These are phyloP conservation scores for Pythium inflatum DNA, from an alignment of 352 stramenopile species.

Conservation along the genomic window DNA sequence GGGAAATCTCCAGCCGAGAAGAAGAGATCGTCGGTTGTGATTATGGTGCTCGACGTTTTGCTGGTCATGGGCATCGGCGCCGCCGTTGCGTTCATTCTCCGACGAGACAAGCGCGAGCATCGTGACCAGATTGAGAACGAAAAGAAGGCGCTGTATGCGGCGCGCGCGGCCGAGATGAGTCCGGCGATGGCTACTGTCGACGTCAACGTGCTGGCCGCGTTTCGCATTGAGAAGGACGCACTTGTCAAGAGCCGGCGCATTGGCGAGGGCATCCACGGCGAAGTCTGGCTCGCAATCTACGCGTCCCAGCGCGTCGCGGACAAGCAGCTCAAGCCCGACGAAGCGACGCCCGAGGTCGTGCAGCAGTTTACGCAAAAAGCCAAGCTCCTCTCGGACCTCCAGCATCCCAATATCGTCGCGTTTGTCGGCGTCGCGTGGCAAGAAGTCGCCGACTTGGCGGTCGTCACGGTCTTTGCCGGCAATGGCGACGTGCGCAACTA, in stretches of 20 bases:
- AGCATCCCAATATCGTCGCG: constrained; percentile 20
- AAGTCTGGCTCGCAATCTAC: constrained; percentile 37
- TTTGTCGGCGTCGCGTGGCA: constrained; percentile 38
- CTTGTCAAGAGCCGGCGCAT: constrained; percentile 20
- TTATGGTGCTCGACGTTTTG: constrained; percentile 4
- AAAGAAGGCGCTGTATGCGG: constrained; percentile 11
- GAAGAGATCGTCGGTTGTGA: neutral
- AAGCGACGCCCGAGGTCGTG: constrained; percentile 1
- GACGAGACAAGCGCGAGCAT: neutral
- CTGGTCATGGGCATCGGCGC: constrained; percentile 1
- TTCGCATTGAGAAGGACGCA: constrained; percentile 8
- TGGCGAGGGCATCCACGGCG: neutral
- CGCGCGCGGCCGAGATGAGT: neutral
- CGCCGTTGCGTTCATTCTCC: neutral
- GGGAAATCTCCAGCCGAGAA: neutral
- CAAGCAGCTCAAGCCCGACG: constrained; percentile 9
- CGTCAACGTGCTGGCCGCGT: neutral
- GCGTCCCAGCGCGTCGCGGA: constrained; percentile 7
- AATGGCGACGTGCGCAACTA: constrained; percentile 29
- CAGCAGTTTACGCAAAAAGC: constrained; percentile 23
- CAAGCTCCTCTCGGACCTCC: constrained; percentile 20
- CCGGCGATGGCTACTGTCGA: neutral
- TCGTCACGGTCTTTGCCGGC: constrained; percentile 32
- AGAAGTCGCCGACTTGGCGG: constrained; percentile 30
- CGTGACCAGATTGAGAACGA: neutral